These are phyloP conservation scores for Panaeolus cyanescens DNA, from an alignment of 768 basidiomycete species.

Conservation along the genomic window DNA sequence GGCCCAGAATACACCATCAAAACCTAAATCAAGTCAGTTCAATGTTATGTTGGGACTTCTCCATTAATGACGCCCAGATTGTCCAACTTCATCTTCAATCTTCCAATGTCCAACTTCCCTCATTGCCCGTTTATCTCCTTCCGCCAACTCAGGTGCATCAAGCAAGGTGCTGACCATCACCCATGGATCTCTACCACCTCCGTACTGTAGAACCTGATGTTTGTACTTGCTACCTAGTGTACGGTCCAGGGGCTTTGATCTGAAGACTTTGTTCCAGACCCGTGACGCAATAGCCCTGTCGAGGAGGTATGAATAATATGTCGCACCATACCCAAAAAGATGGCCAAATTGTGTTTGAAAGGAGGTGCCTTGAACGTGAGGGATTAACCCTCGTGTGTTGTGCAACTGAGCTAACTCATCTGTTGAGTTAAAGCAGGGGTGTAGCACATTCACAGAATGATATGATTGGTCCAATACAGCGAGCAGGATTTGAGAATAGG, in stretches of 20 bases:
- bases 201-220: conserved; percentile 70
- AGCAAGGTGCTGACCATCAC: conserved; percentile 80
- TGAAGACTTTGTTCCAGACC: conserved; percentile 84
- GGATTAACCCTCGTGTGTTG: conserved; percentile 75
- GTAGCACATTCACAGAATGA: conserved; percentile 68
- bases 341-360: conserved; percentile 98
- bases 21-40: too few species aligned
- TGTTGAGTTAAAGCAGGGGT: conserved; percentile 74
- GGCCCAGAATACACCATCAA: too few species aligned
- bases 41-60: not conserved
- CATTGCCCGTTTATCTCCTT: conserved; percentile 85
- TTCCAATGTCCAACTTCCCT: conserved; percentile 87
- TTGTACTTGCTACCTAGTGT: conserved; percentile 83
- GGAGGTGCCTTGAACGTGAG: conserved; percentile 81
- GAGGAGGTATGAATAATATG: conserved; percentile 97
- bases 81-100: conserved; percentile 71
- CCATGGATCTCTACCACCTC: conserved; percentile 95
- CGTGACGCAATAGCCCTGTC: conserved; percentile 94
- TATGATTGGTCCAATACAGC: conserved; percentile 89
- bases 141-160: conserved; percentile 59
- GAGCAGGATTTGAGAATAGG: conserved; percentile 87
- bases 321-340: conserved; percentile 94
- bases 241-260: conserved; percentile 64
- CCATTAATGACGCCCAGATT: conserved; percentile 58
- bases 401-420: conserved; percentile 59